Percentiles rank a stretch among this genome's conserved stretches.
Conservation (phyloP, 495 filamentous ascomycete species). For the Schizothecium vesticola region DNA sequence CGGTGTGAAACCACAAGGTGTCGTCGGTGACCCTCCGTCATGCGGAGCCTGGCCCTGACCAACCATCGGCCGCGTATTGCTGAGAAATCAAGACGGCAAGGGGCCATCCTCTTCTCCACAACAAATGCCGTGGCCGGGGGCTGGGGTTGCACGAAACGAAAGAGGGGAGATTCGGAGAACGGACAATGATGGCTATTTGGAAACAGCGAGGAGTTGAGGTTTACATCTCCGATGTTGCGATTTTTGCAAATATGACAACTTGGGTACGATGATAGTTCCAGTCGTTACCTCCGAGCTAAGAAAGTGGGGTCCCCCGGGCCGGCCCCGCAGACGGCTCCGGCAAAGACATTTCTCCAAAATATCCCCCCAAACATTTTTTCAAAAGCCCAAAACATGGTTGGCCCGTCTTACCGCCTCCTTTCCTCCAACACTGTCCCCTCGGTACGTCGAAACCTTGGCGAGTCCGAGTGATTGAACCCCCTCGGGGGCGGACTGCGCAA, state of each 20-base stretch:
- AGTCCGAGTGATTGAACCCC: slow-evolving; percentile 59
- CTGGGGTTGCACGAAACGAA: background rate
- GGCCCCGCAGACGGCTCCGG: background rate
- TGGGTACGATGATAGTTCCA: no score
- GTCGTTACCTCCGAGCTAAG: no score
- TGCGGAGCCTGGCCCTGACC: background rate
- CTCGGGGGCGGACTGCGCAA: slow-evolving; percentile 32
- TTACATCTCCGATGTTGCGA: background rate
- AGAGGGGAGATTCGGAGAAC: background rate
- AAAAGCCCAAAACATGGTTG: slow-evolving; percentile 54
- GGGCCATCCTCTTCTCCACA: background rate
- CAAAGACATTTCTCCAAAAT: background rate
- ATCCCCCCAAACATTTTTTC: background rate
- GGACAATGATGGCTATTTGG: background rate
- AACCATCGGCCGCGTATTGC: background rate
- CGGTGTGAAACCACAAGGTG: background rate
- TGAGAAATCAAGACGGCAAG: slow-evolving; percentile 6
- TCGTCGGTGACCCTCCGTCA: background rate
- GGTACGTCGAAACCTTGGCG: slow-evolving; percentile 33
- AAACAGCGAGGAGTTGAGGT: background rate
- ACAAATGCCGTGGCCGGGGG: background rate
- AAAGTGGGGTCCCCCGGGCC: background rate
- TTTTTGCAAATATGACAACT: background rate
- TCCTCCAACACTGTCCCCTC: slow-evolving; percentile 53
- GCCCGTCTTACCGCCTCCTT: slow-evolving; percentile 51